Evolutionary conservation across 2,329 filamentous ascomycete species (phyloP).

Genomic region (Botryotinia convoluta): DNA sequence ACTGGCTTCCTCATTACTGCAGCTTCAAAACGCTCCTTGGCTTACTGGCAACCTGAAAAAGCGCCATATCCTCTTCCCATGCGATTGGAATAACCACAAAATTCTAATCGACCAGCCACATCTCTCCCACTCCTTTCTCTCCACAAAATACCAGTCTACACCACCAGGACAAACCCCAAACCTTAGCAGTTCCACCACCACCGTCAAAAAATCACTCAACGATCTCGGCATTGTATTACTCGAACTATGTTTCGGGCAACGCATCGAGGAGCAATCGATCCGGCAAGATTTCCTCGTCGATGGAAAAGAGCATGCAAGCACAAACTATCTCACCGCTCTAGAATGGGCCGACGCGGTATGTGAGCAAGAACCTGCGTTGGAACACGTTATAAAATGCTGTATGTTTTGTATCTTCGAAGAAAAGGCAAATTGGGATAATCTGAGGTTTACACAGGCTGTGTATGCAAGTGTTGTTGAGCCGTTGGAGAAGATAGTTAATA

Average conservation of each 20-base stretch:
- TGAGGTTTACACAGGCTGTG: conserved; percentile 29
- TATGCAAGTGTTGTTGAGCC: conserved; percentile 30
- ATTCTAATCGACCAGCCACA: conserved; percentile 29
- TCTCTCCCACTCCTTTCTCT: conserved; percentile 23
- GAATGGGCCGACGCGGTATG: conserved; percentile 29
- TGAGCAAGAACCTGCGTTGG: conserved; percentile 28
- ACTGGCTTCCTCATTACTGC: conserved; percentile 30
- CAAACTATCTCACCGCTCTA: conserved; percentile 27
- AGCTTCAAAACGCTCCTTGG: conserved; percentile 33
- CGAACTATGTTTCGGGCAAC: conserved; percentile 33
- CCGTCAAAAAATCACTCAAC: conserved; percentile 23
- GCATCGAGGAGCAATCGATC: conserved; percentile 28
- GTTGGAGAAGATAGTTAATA: conserved; percentile 22
- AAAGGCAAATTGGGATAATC: conserved; percentile 30
- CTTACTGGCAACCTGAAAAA: conserved; percentile 28
- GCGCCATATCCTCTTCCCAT: conserved; percentile 29
- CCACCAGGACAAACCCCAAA: not conserved
- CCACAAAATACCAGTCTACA: not conserved
- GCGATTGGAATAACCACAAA: conserved; percentile 18
- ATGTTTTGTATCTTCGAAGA: conserved; percentile 28
- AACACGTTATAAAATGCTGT: conserved; percentile 28
- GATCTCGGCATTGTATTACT: conserved; percentile 32
- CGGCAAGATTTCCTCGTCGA: conserved; percentile 24
- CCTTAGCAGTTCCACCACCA: conserved; percentile 1
- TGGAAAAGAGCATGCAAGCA: conserved; percentile 24